Conservation (phyloP, 2,329 filamentous ascomycete species). For the Aspergillus brasiliensis region DNA sequence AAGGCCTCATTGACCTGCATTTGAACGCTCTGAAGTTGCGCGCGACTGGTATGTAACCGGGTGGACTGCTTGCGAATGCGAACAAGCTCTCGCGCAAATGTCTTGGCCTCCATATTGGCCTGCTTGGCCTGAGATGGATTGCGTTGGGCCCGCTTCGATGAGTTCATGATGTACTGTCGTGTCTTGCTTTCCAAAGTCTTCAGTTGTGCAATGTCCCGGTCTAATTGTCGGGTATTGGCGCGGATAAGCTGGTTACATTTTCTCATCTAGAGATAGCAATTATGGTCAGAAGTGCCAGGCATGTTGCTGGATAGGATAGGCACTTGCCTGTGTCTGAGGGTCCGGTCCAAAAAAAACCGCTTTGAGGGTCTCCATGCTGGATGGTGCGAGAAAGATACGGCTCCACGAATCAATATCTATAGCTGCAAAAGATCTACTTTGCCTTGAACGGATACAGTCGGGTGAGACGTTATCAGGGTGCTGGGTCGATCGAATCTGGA, state of each 20-base stretch:
- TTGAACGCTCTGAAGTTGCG: slow-evolving; percentile 87
- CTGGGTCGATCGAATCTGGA: background rate
- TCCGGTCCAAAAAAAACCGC: slow-evolving; percentile 89
- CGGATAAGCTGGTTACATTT: slow-evolving; percentile 94
- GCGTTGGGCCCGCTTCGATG: slow-evolving; percentile 76
- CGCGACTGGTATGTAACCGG: slow-evolving; percentile 81
- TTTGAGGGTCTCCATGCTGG: slow-evolving; percentile 80
- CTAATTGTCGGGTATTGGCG: slow-evolving; percentile 86
- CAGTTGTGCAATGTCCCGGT: slow-evolving; percentile 82
- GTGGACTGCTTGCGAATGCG: slow-evolving; percentile 73
- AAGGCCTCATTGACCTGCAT: slow-evolving; percentile 99
- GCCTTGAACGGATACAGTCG: background rate
- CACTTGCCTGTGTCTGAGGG: slow-evolving; percentile 81
- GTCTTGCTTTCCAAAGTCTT: slow-evolving; percentile 81
- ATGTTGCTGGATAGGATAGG: background rate
- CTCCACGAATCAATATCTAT: background rate
- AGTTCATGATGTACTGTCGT: slow-evolving; percentile 78
- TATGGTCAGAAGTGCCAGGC: slow-evolving; percentile 12
- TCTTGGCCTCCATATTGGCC: slow-evolving; percentile 78
- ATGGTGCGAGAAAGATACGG: slow-evolving; percentile 6
- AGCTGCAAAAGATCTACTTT: background rate
- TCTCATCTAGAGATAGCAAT: slow-evolving; percentile 64
- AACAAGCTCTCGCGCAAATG: slow-evolving; percentile 85
- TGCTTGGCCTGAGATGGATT: slow-evolving; percentile 78
- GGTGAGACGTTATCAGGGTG: background rate